Conservation (phyloP, 179 eudicot genomes). For the Beta lomatogona region DNA sequence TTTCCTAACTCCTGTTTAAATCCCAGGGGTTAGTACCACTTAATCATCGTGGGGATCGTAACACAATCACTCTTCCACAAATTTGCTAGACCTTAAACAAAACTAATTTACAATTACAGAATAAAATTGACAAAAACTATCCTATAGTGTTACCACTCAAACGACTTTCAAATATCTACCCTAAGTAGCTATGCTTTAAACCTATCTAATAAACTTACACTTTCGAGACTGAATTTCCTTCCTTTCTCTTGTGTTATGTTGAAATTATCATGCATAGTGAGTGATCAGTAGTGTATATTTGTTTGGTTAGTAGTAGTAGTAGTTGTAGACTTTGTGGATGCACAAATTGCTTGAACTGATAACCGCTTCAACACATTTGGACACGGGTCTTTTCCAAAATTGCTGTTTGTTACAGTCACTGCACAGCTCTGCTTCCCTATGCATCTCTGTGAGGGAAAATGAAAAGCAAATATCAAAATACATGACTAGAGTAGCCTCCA, state of each 20-base stretch:
- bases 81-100: conserved; percentile 11
- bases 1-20: conserved; percentile 24
- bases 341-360: conserved; percentile 84
- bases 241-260: neutral
- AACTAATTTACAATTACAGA: conserved; percentile 12
- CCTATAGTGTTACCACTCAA: neutral
- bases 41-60: neutral
- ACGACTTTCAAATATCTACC: conserved; percentile 1
- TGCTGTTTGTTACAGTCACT: conserved; percentile 71
- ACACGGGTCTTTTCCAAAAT: conserved; percentile 89
- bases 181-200: conserved; percentile 17
- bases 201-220: conserved; percentile 31
- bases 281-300: conserved; percentile 34
- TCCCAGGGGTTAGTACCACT: conserved; percentile 28
- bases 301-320: conserved; percentile 35
- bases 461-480: conserved; percentile 1
- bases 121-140: neutral
- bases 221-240: neutral
- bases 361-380: conserved; percentile 81
- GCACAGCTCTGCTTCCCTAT: conserved; percentile 72
- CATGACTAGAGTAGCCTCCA: neutral
- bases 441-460: conserved; percentile 57
- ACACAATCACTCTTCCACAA: neutral
- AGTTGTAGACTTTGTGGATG: conserved; percentile 29
- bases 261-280: conserved; percentile 19